Conservation (phyloP, 768 basidiomycete genomes). For the Lentinula guzmanii region DNA sequence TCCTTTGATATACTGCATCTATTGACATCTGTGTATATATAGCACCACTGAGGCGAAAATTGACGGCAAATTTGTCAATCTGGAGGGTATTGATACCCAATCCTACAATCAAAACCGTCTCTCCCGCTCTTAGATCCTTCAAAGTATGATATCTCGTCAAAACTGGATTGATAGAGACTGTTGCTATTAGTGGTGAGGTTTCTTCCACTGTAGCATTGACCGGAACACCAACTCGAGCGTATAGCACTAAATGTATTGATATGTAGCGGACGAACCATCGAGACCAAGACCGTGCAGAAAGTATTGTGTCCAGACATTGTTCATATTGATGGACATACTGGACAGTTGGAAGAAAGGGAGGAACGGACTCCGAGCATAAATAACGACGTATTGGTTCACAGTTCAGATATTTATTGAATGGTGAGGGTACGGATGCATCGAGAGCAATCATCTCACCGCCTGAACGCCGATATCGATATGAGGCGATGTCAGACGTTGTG, state of each 20-base stretch:
- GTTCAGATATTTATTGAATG: background rate
- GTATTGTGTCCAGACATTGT: background rate
- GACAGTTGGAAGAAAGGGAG: background rate
- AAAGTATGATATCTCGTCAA: constrained; percentile 3
- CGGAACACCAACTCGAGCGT: background rate
- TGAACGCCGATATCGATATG: background rate
- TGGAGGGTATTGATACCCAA: constrained; percentile 1
- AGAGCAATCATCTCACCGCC: constrained; percentile 1
- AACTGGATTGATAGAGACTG: background rate
- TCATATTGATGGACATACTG: background rate
- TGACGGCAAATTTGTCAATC: background rate
- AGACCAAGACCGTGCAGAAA: background rate
- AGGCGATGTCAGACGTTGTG: background rate
- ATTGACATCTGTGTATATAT: background rate
- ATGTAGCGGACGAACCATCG: background rate
- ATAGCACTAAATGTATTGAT: background rate
- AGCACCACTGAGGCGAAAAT: background rate
- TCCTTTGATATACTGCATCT: background rate
- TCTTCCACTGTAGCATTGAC: background rate
- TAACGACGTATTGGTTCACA: constrained; percentile 3
- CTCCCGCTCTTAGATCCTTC: background rate
- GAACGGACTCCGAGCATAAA: background rate
- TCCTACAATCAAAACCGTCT: constrained; percentile 1
- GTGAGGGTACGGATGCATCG: background rate
- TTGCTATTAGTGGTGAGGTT: background rate